Conservation (phyloP, 768 basidiomycete genomes). For the Plicaturopsis crispa region DNA sequence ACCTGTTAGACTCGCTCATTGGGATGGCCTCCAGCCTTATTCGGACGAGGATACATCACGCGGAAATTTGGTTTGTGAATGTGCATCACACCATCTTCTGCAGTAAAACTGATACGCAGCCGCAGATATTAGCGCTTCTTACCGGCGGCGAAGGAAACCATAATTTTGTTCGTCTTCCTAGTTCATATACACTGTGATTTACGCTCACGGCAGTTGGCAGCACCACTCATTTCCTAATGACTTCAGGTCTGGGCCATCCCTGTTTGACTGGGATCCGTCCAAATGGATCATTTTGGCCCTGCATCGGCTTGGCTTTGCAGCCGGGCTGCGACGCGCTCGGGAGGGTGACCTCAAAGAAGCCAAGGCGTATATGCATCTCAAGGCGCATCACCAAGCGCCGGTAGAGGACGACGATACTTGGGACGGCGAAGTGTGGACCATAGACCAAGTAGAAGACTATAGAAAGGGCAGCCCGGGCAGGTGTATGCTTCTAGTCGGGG, state of each 20-base stretch:
- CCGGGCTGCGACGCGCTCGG: slow-evolving; percentile 40
- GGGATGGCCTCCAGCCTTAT: slow-evolving; percentile 75
- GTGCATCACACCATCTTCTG: not conserved
- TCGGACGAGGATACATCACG: slow-evolving; percentile 75
- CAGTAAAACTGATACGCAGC: not conserved
- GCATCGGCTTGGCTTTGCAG: slow-evolving; percentile 37
- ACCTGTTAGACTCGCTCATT: slow-evolving; percentile 57
- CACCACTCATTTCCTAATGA: slow-evolving; percentile 77
- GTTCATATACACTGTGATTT: too few relatives aligned
- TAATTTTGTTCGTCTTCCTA: slow-evolving; percentile 52
- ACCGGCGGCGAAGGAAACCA: slow-evolving; percentile 77
- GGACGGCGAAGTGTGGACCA: slow-evolving; percentile 35
- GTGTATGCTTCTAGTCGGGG: slow-evolving; percentile 52
- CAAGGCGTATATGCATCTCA: slow-evolving; percentile 37
- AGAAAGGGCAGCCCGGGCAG: slow-evolving; percentile 21
- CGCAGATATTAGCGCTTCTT: slow-evolving; percentile 56
- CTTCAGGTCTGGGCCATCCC: slow-evolving; percentile 59
- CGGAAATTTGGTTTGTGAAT: slow-evolving; percentile 55
- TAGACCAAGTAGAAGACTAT: slow-evolving; percentile 24
- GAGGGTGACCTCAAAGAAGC: slow-evolving; percentile 43
- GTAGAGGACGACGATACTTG: slow-evolving; percentile 17
- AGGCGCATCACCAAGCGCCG: slow-evolving; percentile 17
- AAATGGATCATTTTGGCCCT: slow-evolving; percentile 68
- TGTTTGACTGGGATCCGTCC: slow-evolving; percentile 69
- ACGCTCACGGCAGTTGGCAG: too few relatives aligned